Evolutionary conservation across 257 asterid species (phyloP).

Genomic region (Catharanthus roseus): DNA sequence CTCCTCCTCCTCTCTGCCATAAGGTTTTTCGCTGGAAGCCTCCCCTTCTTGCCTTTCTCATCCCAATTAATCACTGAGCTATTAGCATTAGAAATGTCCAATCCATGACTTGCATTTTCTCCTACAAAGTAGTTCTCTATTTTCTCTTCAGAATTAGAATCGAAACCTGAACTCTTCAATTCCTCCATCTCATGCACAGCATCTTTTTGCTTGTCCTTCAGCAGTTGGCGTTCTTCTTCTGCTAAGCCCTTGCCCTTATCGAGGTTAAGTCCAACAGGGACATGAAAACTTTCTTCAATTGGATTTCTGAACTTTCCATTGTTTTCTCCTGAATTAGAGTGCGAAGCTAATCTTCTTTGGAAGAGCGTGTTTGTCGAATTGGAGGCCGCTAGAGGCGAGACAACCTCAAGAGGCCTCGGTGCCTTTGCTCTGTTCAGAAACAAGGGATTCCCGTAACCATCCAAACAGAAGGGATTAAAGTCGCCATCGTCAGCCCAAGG

Average conservation of each 20-base stretch:
- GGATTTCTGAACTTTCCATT: neutral
- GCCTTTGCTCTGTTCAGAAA: neutral
- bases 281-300: slow-evolving; percentile 3
- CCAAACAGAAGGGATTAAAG: slow-evolving; percentile 5
- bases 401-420: slow-evolving; percentile 7
- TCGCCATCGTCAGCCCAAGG: slow-evolving; percentile 7
- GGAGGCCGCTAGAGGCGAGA: neutral
- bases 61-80: slow-evolving; percentile 11
- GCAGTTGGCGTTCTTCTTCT: neutral
- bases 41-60: slow-evolving; percentile 33
- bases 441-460: slow-evolving; percentile 12
- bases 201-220: neutral
- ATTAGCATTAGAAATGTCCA: slow-evolving; percentile 16
- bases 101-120: slow-evolving; percentile 10
- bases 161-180: slow-evolving; percentile 1
- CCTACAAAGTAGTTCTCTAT: slow-evolving; percentile 6
- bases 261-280: neutral
- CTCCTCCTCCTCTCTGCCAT: slow-evolving; percentile 80
- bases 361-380: neutral
- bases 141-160: slow-evolving; percentile 9
- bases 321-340: slow-evolving; percentile 1
- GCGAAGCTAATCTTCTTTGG: slow-evolving; percentile 8
- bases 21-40: slow-evolving; percentile 65
- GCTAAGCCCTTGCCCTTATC: slow-evolving; percentile 12
- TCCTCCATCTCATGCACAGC: neutral